Base-by-base conservation (phyloP, 768 basidiomycete species). In the Podaxis pistillaris region DNA sequence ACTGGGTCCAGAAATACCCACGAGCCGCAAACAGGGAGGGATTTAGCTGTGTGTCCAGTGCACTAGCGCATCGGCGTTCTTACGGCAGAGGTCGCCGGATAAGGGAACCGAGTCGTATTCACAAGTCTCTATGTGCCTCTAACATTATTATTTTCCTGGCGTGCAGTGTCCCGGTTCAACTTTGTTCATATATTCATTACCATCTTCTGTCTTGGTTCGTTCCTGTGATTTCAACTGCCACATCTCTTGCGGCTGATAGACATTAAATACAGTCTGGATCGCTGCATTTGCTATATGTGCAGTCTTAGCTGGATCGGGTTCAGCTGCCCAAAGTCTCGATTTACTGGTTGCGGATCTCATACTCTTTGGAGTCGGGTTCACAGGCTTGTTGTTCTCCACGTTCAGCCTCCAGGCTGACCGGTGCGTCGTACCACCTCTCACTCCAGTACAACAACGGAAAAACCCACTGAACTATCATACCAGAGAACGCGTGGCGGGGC, bases 391-490 rank as follows among this genome's bases (percentile, higher is more conserved):
- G 13, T 78, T 76, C 54, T 76, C 78, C 1, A 72, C 77, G 0
- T 81, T 79, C 56, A 77, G 72, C 0, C 72, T 81, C 2, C 76
- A 79, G 6, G 64, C 79, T 15, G 79, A 81, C 59, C 69, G 78
- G 81, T 81, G 60, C 40, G 70, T 60, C 7, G 50, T 36, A 15
- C 5, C n/a, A 19, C 44, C 15, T 9, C 33, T 33, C 33, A 17
- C 19, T n/a, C 17, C 4, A 46, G 44, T 2, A 9, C 44, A 46
- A n/a, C 44, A 9, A 33, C 33, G 33, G 33, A 33, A 30, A 44
- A 8, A 6, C n/a, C 9, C 8, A 46, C n/a, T 19, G 4, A 19
- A n/a, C 4, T 8, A 46, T 46, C 44, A 8, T 19, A 19, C 26
- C 51, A 41, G 56, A 4, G 22, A 36, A 19, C 57, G 46, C 12